These are phyloP conservation scores for Trametes maxima DNA, from an alignment of 768 basidiomycete species.

Conservation along the genomic window DNA sequence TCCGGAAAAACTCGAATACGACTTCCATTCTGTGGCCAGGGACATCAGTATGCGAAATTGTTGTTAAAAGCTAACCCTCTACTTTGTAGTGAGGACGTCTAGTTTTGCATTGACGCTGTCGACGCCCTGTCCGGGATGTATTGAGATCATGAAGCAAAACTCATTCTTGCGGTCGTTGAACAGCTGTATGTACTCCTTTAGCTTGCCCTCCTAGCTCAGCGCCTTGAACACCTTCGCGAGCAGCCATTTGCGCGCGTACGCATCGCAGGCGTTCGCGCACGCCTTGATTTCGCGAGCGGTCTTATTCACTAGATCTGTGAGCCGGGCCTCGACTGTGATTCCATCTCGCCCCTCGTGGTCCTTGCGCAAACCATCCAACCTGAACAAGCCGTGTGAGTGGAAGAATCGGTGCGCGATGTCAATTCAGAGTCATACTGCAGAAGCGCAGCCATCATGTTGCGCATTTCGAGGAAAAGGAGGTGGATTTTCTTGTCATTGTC, in stretches of 20 bases:
- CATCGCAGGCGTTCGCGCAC: constrained; percentile 38
- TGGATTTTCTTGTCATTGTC: constrained; percentile 55
- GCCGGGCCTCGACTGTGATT: constrained; percentile 35
- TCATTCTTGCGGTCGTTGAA: constrained; percentile 33
- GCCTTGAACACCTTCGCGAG: constrained; percentile 34
- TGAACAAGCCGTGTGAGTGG: constrained; percentile 33
- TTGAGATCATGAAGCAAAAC: constrained; percentile 33
- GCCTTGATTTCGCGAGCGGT: constrained; percentile 35
- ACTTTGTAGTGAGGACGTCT: constrained; percentile 14
- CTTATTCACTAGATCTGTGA: constrained; percentile 34
- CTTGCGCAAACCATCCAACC: constrained; percentile 32
- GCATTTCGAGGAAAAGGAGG: constrained; percentile 52
- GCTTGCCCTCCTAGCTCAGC: constrained; percentile 32
- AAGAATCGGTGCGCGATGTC: too few species aligned
- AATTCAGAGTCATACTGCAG: constrained; percentile 40
- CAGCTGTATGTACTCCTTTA: constrained; percentile 24
- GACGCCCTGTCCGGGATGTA: constrained; percentile 32
- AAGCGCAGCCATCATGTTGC: constrained; percentile 49
- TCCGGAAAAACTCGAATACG: constrained; percentile 40
- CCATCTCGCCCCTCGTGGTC: constrained; percentile 35
- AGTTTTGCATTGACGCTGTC: constrained; percentile 26
- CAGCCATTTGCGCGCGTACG: constrained; percentile 35
- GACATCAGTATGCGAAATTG: background rate
- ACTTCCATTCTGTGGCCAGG: constrained; percentile 31
- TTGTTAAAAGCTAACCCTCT: background rate